Percentiles rank a stretch among this genome's conserved stretches.
Evolutionary conservation across 176 grass and related monocot species (phyloP).

Genomic region (Tillandsia leiboldiana): DNA sequence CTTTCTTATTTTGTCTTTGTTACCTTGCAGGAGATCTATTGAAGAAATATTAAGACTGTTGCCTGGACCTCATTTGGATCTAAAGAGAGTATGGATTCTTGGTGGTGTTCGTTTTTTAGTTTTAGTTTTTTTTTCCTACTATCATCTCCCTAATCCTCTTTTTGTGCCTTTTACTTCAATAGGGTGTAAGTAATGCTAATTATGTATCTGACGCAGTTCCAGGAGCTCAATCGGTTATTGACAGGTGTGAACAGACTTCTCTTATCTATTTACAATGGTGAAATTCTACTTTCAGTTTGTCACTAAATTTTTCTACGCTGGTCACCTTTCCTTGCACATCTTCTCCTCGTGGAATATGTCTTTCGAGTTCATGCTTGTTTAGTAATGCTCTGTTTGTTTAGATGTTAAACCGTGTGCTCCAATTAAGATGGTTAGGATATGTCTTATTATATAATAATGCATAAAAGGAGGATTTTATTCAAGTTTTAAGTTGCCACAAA

Average conservation of each 20-base stretch:
- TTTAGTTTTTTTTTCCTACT: neutral
- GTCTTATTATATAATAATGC: neutral
- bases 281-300: slow-evolving; percentile 1
- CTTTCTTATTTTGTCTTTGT: slow-evolving; percentile 1
- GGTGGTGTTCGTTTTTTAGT: neutral
- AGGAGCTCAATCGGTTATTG: slow-evolving; percentile 40
- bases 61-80: slow-evolving; percentile 83
- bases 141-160: slow-evolving; percentile 11
- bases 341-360: neutral
- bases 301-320: neutral
- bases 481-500: no score
- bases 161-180: neutral
- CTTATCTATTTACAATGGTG: neutral
- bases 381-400: neutral
- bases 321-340: neutral
- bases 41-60: slow-evolving; percentile 81
- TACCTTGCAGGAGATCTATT: slow-evolving; percentile 69
- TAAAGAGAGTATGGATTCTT: slow-evolving; percentile 55
- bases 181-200: slow-evolving; percentile 32
- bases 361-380: neutral
- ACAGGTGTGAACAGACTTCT: slow-evolving; percentile 38
- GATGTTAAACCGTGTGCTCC: no score
- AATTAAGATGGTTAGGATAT: neutral
- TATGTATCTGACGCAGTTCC: slow-evolving; percentile 27
- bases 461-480: neutral